Base-by-base conservation (phyloP, 1,284 basidiomycete genomes). In the Grifola frondosa region DNA sequence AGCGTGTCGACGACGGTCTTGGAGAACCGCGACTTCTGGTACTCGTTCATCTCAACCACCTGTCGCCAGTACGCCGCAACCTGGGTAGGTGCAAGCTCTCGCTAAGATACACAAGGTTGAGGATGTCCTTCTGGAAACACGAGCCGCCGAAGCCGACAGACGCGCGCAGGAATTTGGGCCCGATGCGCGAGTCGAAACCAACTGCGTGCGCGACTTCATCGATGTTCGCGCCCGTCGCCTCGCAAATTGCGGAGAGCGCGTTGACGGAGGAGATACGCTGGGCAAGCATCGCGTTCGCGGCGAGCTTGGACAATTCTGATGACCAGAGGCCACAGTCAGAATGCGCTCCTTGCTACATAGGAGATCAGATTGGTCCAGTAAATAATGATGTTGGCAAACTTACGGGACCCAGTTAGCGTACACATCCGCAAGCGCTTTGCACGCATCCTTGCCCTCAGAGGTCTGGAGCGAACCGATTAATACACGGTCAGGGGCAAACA, bases 111-210 rank as follows among this genome's bases (percentile, higher is more conserved):
- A 98, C 96, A 47, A 99, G 76, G 75, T 99, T 99, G 59, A 99
- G 83, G 64, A 99, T 98, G 66, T 99, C 96, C 70, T 97, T 97
- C 73, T 97, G 94, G 89, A 99, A 99, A 74, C 97, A 99, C 26
- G 90, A 94, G 25, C 96, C 96, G 54, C 96, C 96, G 60, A 98
- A 99, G n/a, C 96, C 92, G 51, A 95, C 90, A 30, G 86, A 90
- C 28, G 92, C 91, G 67, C 91, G 93, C 61, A 99, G 77, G 82
- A 99, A 99, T 67, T 92, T 96, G 61, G 91, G 80, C 4, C 97
- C 97, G 45, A 99, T 81, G 53, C 97, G 91, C 19, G 83, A 78
- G 69, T 99, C 97, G 57, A 85, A 86, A 23, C 96, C 96, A 61
- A 97, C 88, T 9, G 97, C 95, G 62, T 91, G 80, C 3, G 97